Conservation (phyloP, 1,284 basidiomycete species). For the Tylopilus sp. region DNA sequence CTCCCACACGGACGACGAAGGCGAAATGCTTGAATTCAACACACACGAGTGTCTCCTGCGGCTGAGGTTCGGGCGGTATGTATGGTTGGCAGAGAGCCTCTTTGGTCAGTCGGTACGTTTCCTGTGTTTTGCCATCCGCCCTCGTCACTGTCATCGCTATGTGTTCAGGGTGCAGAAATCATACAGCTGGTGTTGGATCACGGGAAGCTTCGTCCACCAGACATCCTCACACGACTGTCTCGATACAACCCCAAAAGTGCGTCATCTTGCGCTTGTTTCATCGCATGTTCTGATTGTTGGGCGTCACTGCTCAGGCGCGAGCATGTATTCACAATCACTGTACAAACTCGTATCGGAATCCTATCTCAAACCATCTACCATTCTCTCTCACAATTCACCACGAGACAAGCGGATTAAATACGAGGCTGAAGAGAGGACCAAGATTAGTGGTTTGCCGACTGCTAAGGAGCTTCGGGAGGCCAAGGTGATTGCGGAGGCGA, state of each 20-base stretch:
- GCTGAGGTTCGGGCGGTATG: slow-evolving; percentile 82
- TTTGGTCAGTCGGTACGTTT: slow-evolving; percentile 76
- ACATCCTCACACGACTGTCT: slow-evolving; percentile 71
- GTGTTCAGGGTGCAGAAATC: slow-evolving; percentile 74
- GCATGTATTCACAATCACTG: slow-evolving; percentile 67
- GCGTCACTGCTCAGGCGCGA: slow-evolving; percentile 52
- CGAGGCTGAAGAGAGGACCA: slow-evolving; percentile 78
- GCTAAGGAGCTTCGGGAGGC: slow-evolving; percentile 79
- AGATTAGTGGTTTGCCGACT: slow-evolving; percentile 78
- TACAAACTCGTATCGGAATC: slow-evolving; percentile 72
- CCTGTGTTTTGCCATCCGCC: neutral
- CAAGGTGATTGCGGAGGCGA: slow-evolving; percentile 69
- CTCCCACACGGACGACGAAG: slow-evolving; percentile 78
- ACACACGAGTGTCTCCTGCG: slow-evolving; percentile 83
- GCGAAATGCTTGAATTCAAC: slow-evolving; percentile 84
- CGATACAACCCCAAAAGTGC: slow-evolving; percentile 70
- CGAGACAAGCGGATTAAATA: slow-evolving; percentile 81
- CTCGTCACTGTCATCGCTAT: neutral
- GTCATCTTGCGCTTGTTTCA: slow-evolving; percentile 5
- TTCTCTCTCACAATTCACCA: slow-evolving; percentile 79
- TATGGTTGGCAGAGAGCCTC: slow-evolving; percentile 77
- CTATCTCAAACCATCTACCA: slow-evolving; percentile 80
- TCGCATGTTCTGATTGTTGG: neutral
- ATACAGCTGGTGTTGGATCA: slow-evolving; percentile 84
- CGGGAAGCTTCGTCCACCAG: slow-evolving; percentile 86